A percentile compares a stretch with the other conserved stretches of the same genome.
phyloP scores from a whole-genome alignment of 2,329 filamentous ascomycete species.

The Pestalotiopsis sp. region DNA sequence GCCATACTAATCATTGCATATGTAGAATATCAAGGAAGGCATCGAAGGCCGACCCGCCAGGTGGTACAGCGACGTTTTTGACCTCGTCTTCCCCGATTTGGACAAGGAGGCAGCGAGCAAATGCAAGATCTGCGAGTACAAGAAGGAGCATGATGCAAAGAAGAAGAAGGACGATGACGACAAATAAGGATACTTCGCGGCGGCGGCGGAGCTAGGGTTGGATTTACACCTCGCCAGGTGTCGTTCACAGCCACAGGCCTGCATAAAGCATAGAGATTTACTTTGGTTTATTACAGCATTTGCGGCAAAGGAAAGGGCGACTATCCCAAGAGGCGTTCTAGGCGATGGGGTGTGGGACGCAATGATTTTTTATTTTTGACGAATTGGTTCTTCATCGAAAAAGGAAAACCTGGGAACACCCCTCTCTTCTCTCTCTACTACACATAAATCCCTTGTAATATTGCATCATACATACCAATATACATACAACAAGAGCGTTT shows the following conservation, averaged over 20 bases:
- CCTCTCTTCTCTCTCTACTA: slow-evolving; percentile 24
- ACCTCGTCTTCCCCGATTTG: slow-evolving; percentile 83
- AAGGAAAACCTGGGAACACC: slow-evolving; percentile 16
- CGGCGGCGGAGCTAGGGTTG: slow-evolving; percentile 17
- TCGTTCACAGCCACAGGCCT: slow-evolving; percentile 19
- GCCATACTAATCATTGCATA: slow-evolving; percentile 22
- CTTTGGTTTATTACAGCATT: slow-evolving; percentile 24
- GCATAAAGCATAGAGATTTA: slow-evolving; percentile 24
- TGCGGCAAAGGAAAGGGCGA: slow-evolving; percentile 20
- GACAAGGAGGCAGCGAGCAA: slow-evolving; percentile 74
- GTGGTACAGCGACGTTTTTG: slow-evolving; percentile 95
- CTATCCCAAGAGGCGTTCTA: slow-evolving; percentile 25
- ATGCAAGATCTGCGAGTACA: slow-evolving; percentile 66
- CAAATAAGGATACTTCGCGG: slow-evolving; percentile 18
- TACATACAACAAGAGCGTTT: not conserved
- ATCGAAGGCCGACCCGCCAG: slow-evolving; percentile 88
- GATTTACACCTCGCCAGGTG: slow-evolving; percentile 12
- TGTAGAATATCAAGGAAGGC: slow-evolving; percentile 95
- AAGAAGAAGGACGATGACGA: slow-evolving; percentile 38
- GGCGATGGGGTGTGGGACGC: slow-evolving; percentile 19
- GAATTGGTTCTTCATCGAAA: slow-evolving; percentile 18
- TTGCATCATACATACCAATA: slow-evolving; percentile 3
- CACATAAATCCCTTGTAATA: slow-evolving; percentile 16
- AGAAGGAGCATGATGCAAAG: slow-evolving; percentile 48
- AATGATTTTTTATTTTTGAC: slow-evolving; percentile 19